Percentiles rank a stretch among this genome's conserved stretches.
phyloP scores from a whole-genome alignment of 495 filamentous ascomycete genomes.

The Penicillium egyptiacum region DNA sequence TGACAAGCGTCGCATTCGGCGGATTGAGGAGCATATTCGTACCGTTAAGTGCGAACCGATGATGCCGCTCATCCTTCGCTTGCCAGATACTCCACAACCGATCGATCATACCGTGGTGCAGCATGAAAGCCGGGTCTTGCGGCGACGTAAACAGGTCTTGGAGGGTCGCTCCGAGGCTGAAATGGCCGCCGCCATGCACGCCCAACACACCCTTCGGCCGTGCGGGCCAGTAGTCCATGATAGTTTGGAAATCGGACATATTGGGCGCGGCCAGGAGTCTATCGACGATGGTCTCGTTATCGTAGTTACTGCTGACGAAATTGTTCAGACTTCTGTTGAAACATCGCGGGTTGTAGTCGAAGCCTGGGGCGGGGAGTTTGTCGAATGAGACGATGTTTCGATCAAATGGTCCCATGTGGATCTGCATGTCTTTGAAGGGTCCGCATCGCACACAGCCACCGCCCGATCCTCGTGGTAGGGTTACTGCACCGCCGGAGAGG shows the following conservation, averaged over 20 bases:
- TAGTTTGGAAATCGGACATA: conserved; percentile 25
- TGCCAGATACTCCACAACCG: conserved; percentile 62
- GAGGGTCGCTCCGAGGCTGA: conserved; percentile 26
- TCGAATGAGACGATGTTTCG: conserved; percentile 19
- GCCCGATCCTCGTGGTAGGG: conserved; percentile 51
- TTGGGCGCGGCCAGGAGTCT: conserved; percentile 15
- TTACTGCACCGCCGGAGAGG: conserved; percentile 16
- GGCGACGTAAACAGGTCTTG: conserved; percentile 34
- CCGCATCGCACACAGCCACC: conserved; percentile 63
- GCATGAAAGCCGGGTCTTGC: conserved; percentile 56
- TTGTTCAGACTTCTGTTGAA: conserved; percentile 61
- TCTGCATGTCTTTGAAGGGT: conserved; percentile 51
- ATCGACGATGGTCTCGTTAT: conserved; percentile 22
- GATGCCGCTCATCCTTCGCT: conserved; percentile 16
- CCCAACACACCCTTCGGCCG: conserved; percentile 20
- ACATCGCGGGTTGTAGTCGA: conserved; percentile 59
- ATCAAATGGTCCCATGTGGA: conserved; percentile 53
- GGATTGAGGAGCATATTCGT: conserved; percentile 28
- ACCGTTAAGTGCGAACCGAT: conserved; percentile 29
- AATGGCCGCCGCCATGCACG: conserved; percentile 32
- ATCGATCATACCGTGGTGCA: conserved; percentile 59
- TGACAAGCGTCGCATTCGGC: conserved; percentile 22
- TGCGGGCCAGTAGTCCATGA: conserved; percentile 28
- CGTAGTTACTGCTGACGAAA: conserved; percentile 21
- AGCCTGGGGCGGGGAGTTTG: conserved; percentile 27